phyloP scores from a whole-genome alignment of 148 eudicot species.

The Pouteria glomerata region DNA sequence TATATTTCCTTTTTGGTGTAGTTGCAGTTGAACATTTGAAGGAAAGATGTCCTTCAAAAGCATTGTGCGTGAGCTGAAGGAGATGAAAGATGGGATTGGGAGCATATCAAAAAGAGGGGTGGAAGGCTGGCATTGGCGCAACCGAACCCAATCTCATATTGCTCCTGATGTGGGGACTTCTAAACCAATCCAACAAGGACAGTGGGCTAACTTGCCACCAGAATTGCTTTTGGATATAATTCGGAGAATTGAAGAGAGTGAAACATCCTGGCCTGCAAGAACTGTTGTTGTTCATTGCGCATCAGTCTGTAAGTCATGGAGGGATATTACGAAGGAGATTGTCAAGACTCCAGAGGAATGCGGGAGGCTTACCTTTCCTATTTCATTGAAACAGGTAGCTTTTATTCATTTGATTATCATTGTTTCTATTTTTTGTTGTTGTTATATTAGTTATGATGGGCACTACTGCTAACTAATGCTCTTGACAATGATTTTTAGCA shows the following conservation, averaged over 20 bases:
- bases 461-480: not conserved
- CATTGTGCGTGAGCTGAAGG: conserved; percentile 62
- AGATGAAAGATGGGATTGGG: conserved; percentile 70
- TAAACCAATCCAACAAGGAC: conserved; percentile 57
- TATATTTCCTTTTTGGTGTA: not conserved
- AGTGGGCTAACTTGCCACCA: conserved; percentile 79
- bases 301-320: conserved; percentile 57
- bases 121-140: conserved; percentile 67
- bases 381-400: conserved; percentile 64
- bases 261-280: conserved; percentile 56
- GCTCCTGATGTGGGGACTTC: conserved; percentile 61
- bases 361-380: conserved; percentile 54
- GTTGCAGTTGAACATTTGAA: conserved; percentile 8
- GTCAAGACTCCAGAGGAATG: conserved; percentile 55
- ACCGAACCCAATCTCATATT: conserved; percentile 59
- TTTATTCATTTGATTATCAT: not conserved
- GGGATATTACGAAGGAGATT: conserved; percentile 49
- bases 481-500: not conserved
- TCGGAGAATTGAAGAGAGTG: conserved; percentile 45
- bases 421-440: not conserved
- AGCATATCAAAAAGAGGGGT: conserved; percentile 53
- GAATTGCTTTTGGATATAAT: conserved; percentile 84
- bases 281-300: conserved; percentile 46
- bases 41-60: conserved; percentile 63
- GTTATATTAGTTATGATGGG: not conserved